A percentile compares a stretch with the other conserved stretches of the same genome.
Conservation (phyloP, 2,329 filamentous ascomycete species). For the Sporothrix pallida region DNA sequence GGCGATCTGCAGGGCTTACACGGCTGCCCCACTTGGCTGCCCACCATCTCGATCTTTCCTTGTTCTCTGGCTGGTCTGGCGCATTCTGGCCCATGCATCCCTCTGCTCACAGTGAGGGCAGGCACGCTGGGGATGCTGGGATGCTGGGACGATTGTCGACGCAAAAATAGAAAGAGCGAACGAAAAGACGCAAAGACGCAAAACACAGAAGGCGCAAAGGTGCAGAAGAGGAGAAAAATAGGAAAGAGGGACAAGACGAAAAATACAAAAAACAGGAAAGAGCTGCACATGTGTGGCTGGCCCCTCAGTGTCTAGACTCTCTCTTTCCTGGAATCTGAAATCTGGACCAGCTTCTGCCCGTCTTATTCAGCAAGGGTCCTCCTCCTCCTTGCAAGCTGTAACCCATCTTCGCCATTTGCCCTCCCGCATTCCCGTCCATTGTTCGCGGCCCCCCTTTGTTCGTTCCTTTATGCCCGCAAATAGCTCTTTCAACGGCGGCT, state of each 20-base stretch:
- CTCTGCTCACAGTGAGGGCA: background rate
- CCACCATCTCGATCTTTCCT: slow-evolving; percentile 30
- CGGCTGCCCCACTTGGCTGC: slow-evolving; percentile 32
- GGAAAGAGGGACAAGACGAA: background rate
- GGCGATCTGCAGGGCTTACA: slow-evolving; percentile 35
- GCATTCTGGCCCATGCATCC: background rate
- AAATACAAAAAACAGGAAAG: background rate
- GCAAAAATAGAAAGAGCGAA: slow-evolving; percentile 5
- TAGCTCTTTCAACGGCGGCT: slow-evolving; percentile 11
- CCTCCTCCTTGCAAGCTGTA: background rate
- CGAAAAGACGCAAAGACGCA: background rate
- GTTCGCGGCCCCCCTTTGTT: slow-evolving; percentile 5
- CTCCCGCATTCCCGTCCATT: slow-evolving; percentile 21
- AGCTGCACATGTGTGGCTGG: slow-evolving; percentile 3
- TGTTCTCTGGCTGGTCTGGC: slow-evolving; percentile 7
- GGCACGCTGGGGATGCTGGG: slow-evolving; percentile 10
- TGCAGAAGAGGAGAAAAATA: background rate
- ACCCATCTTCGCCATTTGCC: slow-evolving; percentile 10
- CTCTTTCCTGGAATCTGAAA: background rate
- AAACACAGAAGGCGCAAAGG: background rate
- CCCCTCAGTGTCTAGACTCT: background rate
- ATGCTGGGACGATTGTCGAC: background rate
- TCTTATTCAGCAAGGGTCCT: slow-evolving; percentile 10
- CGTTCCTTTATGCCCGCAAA: background rate
- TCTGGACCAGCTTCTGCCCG: slow-evolving; percentile 11